Conservation (phyloP, 2,329 filamentous ascomycete species). For the Coniochaeta sp. region DNA sequence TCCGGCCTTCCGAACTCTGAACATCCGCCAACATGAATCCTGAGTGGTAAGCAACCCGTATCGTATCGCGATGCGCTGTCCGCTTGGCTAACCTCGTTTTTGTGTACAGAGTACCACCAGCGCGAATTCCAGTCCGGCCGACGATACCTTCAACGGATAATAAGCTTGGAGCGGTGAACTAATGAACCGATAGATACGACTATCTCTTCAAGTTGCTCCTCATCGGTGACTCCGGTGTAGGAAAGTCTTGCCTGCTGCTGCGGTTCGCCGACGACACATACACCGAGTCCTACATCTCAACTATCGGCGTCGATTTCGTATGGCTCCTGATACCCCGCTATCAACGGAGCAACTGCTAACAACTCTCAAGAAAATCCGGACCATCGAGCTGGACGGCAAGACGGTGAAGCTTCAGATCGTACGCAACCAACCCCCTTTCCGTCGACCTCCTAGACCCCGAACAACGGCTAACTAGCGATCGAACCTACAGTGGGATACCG, state of each 20-base stretch:
- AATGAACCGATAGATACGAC: slow-evolving; percentile 72
- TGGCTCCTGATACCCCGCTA: slow-evolving; percentile 29
- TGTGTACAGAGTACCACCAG: slow-evolving; percentile 5
- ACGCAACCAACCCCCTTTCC: slow-evolving; percentile 35
- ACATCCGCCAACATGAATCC: slow-evolving; percentile 67
- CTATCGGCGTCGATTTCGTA: slow-evolving; percentile 98
- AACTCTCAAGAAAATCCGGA: slow-evolving; percentile 84
- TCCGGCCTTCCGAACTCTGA: not conserved
- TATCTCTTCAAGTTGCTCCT: slow-evolving; percentile 99
- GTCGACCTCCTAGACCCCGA: not conserved
- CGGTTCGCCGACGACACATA: slow-evolving; percentile 99
- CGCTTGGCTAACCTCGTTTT: slow-evolving; percentile 8
- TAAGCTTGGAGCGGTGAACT: slow-evolving; percentile 9
- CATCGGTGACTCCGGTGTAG: slow-evolving; percentile 99
- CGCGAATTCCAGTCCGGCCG: slow-evolving; percentile 3
- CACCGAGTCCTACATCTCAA: slow-evolving; percentile 99
- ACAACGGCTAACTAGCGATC: slow-evolving; percentile 20
- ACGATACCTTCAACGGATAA: slow-evolving; percentile 2
- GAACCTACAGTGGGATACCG: slow-evolving; percentile 88
- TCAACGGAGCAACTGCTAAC: slow-evolving; percentile 23
- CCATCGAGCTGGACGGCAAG: slow-evolving; percentile 98
- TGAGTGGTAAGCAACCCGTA: slow-evolving; percentile 66
- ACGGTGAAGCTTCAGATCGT: slow-evolving; percentile 99
- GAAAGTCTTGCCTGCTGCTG: slow-evolving; percentile 97
- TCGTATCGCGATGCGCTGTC: slow-evolving; percentile 13